Percentiles rank a stretch among this genome's conserved stretches.
These are phyloP conservation scores for Paramecium pentaurelia DNA, from an alignment of 73 alveolate genomes.

Conservation along the genomic window DNA sequence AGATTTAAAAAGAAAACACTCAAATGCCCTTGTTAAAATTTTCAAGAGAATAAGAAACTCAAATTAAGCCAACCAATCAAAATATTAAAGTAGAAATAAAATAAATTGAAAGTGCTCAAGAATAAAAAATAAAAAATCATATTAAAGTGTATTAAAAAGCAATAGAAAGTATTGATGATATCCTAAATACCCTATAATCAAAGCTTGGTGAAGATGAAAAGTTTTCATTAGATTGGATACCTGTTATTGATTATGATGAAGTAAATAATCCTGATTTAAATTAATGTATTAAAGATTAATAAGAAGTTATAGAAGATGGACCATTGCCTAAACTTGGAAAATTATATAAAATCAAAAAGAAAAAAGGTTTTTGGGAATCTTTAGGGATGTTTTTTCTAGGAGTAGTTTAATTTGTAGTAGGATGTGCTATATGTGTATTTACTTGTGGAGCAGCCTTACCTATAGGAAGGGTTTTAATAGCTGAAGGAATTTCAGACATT, in stretches of 20 bases:
- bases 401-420: neutral
- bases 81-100: too few species aligned
- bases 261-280: too few species aligned
- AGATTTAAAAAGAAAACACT: neutral
- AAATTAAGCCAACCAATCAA: too few species aligned
- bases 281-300: neutral
- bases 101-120: too few species aligned
- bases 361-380: neutral
- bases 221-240: neutral
- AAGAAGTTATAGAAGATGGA: neutral
- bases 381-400: neutral
- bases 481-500: neutral
- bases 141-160: neutral
- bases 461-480: neutral
- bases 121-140: neutral
- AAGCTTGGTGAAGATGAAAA: neutral
- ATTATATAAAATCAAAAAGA: neutral
- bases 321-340: neutral
- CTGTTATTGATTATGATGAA: neutral
- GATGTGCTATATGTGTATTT: neutral
- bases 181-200: neutral
- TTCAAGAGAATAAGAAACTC: too few species aligned
- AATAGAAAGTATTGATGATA: neutral
- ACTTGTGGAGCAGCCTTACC: neutral
- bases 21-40: too few species aligned